phyloP scores from a whole-genome alignment of 345 rosid genomes.

The Heritiera littoralis region DNA sequence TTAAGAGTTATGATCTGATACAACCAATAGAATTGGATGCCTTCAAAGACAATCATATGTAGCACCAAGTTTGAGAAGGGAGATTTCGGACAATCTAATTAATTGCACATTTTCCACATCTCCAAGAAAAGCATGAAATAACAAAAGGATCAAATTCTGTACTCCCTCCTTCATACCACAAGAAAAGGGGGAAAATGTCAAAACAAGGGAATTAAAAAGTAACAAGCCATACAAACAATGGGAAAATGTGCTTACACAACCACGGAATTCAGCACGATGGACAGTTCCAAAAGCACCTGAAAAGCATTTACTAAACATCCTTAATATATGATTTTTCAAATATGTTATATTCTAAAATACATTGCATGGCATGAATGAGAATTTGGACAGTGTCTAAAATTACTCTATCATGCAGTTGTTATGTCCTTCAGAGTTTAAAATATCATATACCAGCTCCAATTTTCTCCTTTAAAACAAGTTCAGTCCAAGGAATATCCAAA shows the following conservation, averaged over 20 bases:
- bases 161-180: background rate
- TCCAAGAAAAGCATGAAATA: background rate
- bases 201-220: background rate
- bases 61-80: background rate
- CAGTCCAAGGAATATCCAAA: constrained; percentile 51
- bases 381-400: background rate
- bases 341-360: background rate
- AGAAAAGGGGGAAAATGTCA: background rate
- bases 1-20: background rate
- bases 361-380: background rate
- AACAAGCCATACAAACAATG: background rate
- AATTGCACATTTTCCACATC: background rate
- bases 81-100: background rate
- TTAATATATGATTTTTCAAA: constrained; percentile 16
- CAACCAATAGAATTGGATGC: background rate
- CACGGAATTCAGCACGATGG: constrained; percentile 53
- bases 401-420: constrained; percentile 6
- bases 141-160: background rate
- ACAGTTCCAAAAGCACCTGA: constrained; percentile 65
- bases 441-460: constrained; percentile 51
- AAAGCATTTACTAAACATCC: constrained; percentile 22
- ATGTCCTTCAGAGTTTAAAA: constrained; percentile 14
- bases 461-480: constrained; percentile 47
- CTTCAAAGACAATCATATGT: background rate
- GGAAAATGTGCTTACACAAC: constrained; percentile 40